Percentiles rank a stretch among this genome's conserved stretches.
Evolutionary conservation across 306 rosid species (phyloP).

Genomic region (Chamaecrista fasciculata): DNA sequence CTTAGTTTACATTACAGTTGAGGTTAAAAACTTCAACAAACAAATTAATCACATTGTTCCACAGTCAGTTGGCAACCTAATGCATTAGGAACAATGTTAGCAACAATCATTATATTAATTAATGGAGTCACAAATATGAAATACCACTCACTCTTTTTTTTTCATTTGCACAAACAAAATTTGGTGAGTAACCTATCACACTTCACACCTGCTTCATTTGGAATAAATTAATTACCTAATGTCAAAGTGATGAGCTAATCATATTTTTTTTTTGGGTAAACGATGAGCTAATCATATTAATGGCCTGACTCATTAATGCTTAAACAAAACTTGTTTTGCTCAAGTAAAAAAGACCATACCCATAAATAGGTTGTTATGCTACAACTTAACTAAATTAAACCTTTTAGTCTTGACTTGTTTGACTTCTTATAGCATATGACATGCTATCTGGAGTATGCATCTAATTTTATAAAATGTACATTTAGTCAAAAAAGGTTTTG

Average conservation of each 20-base stretch:
- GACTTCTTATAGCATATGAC: neutral
- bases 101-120: neutral
- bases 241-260: neutral
- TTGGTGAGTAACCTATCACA: neutral
- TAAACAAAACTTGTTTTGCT: neutral
- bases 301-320: too few species aligned
- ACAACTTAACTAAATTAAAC: neutral
- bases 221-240: neutral
- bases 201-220: neutral
- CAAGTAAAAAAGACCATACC: neutral
- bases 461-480: neutral
- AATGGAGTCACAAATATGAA: neutral
- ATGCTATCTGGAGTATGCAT: neutral
- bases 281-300: neutral
- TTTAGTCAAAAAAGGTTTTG: too few species aligned
- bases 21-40: too few species aligned
- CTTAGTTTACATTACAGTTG: too few species aligned
- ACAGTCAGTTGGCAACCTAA: neutral
- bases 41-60: too few species aligned
- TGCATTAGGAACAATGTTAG: neutral
- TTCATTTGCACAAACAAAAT: neutral
- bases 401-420: neutral
- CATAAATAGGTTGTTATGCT: neutral
- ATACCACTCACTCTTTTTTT: neutral
- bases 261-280: neutral